Evolutionary conservation across 768 basidiomycete species (phyloP).

Genomic region (Serpula lacrymans): DNA sequence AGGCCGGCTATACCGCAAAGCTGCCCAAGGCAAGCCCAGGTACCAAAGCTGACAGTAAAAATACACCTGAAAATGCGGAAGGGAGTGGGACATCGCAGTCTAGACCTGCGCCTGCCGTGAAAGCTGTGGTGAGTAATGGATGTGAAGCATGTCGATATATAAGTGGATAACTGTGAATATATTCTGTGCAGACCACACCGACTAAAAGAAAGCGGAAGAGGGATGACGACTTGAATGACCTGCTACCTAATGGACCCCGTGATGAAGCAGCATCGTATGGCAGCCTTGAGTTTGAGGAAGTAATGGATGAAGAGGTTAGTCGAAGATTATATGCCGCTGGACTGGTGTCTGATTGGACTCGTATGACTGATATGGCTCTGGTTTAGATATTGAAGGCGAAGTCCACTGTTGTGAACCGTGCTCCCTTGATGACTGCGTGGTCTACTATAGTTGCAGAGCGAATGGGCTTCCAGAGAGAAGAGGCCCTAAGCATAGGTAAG

Average conservation of each 20-base stretch:
- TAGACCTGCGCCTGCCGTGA: constrained; percentile 19
- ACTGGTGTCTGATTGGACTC: too few relatives aligned
- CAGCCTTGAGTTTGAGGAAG: constrained; percentile 68
- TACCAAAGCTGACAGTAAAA: constrained; percentile 5
- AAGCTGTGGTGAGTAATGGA: constrained; percentile 26
- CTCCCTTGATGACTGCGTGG: constrained; percentile 96
- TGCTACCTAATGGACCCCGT: constrained; percentile 47
- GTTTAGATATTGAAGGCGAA: constrained; percentile 57
- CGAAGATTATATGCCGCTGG: background rate
- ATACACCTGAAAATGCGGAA: constrained; percentile 16
- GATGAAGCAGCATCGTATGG: constrained; percentile 51
- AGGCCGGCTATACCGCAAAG: constrained; percentile 52
- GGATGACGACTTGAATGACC: constrained; percentile 49
- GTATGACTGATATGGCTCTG: constrained; percentile 4
- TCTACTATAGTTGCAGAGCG: constrained; percentile 80
- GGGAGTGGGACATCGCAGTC: constrained; percentile 5
- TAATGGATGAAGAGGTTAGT: constrained; percentile 66
- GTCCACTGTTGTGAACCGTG: constrained; percentile 76
- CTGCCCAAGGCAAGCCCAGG: constrained; percentile 4
- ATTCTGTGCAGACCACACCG: constrained; percentile 37
- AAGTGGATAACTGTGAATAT: too few relatives aligned
- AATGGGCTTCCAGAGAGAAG: constrained; percentile 82
- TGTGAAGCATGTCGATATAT: background rate
- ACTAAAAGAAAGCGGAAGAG: constrained; percentile 47
- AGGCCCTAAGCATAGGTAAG: constrained; percentile 88